Evolutionary conservation across 441 rosid species (phyloP).

Genomic region (Gossypium armourianum): DNA sequence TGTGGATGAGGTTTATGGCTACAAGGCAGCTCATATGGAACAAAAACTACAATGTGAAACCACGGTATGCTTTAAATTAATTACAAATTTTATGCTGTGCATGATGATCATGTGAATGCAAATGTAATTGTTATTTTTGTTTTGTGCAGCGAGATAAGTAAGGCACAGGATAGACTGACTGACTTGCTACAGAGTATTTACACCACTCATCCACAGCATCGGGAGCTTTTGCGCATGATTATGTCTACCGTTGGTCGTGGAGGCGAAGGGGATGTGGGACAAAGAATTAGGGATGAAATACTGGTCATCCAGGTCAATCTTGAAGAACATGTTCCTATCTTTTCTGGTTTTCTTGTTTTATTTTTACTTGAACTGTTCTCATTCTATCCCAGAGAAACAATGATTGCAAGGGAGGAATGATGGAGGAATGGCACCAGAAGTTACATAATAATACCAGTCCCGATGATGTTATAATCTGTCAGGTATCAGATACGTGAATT

Average conservation of each 20-base stretch:
- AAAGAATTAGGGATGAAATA: constrained; percentile 94
- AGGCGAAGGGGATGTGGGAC: constrained; percentile 98
- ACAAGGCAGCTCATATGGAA: constrained; percentile 96
- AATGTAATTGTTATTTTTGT: constrained; percentile 7
- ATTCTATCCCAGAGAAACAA: constrained; percentile 65
- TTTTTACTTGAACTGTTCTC: constrained; percentile 20
- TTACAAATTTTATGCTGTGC: not conserved
- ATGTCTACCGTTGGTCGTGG: constrained; percentile 95
- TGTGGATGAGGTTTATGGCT: constrained; percentile 99
- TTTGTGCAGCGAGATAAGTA: constrained; percentile 80
- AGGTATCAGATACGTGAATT: constrained; percentile 41
- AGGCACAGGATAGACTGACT: constrained; percentile 93
- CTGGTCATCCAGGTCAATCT: constrained; percentile 78
- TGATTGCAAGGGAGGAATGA: constrained; percentile 92
- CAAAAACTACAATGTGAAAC: constrained; percentile 96
- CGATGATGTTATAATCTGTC: constrained; percentile 91
- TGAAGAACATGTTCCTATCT: constrained; percentile 11
- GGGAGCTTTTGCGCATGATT: constrained; percentile 76
- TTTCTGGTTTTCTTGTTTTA: constrained; percentile 16
- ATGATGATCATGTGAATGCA: not conserved
- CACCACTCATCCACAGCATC: constrained; percentile 45
- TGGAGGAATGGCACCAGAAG: constrained; percentile 99
- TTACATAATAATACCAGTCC: constrained; percentile 98
- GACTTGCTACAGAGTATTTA: constrained; percentile 58
- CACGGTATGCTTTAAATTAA: constrained; percentile 48